phyloP scores from a whole-genome alignment of 2,329 filamentous ascomycete genomes.

The Cryoendolithus antarcticus region DNA sequence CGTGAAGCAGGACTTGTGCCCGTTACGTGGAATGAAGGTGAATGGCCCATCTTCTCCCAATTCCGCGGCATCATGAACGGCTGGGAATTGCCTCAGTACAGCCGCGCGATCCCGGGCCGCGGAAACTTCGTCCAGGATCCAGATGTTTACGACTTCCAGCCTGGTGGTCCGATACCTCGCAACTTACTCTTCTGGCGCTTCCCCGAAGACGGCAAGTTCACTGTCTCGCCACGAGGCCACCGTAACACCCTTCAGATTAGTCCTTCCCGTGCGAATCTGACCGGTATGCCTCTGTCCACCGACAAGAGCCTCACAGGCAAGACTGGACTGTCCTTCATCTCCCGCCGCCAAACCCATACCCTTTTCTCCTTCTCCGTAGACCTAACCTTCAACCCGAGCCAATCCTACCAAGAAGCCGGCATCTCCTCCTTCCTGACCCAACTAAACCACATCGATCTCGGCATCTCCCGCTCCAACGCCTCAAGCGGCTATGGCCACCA shows the following conservation, averaged over 20 bases:
- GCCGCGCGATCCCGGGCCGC: conserved; percentile 24
- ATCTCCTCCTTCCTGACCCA: conserved; percentile 42
- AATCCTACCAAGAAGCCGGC: conserved; percentile 37
- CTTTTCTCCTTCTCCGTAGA: conserved; percentile 40
- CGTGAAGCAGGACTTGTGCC: conserved; percentile 40
- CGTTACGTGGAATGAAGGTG: conserved; percentile 36
- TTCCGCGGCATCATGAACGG: conserved; percentile 36
- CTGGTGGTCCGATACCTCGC: conserved; percentile 33
- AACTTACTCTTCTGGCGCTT: conserved; percentile 48
- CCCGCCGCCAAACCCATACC: conserved; percentile 42
- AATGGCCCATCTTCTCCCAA: conserved; percentile 25
- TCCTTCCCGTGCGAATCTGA: conserved; percentile 42
- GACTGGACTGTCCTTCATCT: conserved; percentile 41
- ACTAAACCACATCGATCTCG: conserved; percentile 40
- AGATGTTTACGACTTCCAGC: conserved; percentile 37
- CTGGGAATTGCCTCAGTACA: conserved; percentile 25
- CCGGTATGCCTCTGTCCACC: conserved; percentile 24
- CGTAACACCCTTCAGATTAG: conserved; percentile 34
- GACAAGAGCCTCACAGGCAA: conserved; percentile 38
- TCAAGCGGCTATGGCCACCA: too few relatives aligned
- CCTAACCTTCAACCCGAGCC: conserved; percentile 30
- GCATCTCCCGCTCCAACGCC: conserved; percentile 9
- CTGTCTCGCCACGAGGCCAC: conserved; percentile 32
- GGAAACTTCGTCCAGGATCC: conserved; percentile 32
- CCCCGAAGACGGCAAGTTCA: conserved; percentile 33